phyloP scores from a whole-genome alignment of 331 rosid genomes.

The Saraca asoca region DNA sequence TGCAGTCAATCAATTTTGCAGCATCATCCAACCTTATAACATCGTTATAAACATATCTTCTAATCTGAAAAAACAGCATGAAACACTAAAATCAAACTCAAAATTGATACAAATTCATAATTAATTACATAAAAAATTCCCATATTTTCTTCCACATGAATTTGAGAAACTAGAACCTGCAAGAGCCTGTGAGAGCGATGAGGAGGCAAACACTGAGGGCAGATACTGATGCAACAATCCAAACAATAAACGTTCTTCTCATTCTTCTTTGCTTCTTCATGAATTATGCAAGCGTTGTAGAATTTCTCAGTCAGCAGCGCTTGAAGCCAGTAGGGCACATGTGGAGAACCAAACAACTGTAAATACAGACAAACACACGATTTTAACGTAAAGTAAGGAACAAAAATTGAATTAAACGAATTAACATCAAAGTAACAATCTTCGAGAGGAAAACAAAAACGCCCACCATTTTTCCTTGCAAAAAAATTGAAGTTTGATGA shows the following conservation, averaged over 20 bases:
- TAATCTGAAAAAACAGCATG: slow-evolving; percentile 47
- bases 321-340: slow-evolving; percentile 78
- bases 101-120: background rate
- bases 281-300: slow-evolving; percentile 90
- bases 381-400: background rate
- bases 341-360: slow-evolving; percentile 37
- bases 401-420: background rate
- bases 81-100: background rate
- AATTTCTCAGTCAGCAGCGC: slow-evolving; percentile 76
- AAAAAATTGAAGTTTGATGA: slow-evolving; percentile 22
- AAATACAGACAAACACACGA: background rate
- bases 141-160: background rate
- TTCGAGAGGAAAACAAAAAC: background rate
- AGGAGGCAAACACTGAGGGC: slow-evolving; percentile 84
- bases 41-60: slow-evolving; percentile 84
- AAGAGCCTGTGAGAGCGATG: slow-evolving; percentile 78
- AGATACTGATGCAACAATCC: slow-evolving; percentile 86
- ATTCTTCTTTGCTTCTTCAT: slow-evolving; percentile 79
- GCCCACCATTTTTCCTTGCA: slow-evolving; percentile 48
- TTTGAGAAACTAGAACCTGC: slow-evolving; percentile 51
- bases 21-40: slow-evolving; percentile 84
- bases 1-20: slow-evolving; percentile 68
- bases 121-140: too few species aligned
- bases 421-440: background rate
- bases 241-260: slow-evolving; percentile 86